Percentiles rank a stretch among this genome's conserved stretches.
phyloP scores from a whole-genome alignment of 2,329 filamentous ascomycete species.

The Exophiala aquamarina region DNA sequence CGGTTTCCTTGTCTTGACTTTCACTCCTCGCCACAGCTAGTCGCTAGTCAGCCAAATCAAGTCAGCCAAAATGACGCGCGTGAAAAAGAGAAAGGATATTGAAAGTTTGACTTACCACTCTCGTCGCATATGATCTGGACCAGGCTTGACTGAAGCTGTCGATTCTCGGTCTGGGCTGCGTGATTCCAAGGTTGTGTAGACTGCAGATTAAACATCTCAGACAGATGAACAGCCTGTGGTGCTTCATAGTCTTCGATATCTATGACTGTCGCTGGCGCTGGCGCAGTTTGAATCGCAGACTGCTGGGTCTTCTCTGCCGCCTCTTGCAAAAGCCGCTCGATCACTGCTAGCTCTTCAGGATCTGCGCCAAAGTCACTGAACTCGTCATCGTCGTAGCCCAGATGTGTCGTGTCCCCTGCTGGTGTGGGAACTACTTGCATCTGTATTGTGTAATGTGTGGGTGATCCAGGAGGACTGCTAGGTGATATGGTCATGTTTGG shows the following conservation, averaged over 20 bases:
- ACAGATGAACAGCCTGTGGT: constrained; percentile 37
- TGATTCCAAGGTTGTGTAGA: constrained; percentile 28
- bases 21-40: constrained; percentile 21
- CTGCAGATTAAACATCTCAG: constrained; percentile 43
- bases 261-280: constrained; percentile 29
- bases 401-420: not conserved
- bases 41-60: constrained; percentile 30
- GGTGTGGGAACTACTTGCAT: constrained; percentile 9
- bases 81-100: not conserved
- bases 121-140: constrained; percentile 22
- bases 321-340: constrained; percentile 53
- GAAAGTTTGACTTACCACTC: constrained; percentile 19
- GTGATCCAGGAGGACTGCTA: not conserved
- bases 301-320: constrained; percentile 35
- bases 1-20: constrained; percentile 5
- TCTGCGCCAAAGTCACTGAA: constrained; percentile 64
- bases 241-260: constrained; percentile 48
- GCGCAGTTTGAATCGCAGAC: constrained; percentile 7
- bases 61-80: constrained; percentile 41
- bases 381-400: constrained; percentile 45
- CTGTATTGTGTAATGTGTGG: constrained; percentile 2
- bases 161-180: not conserved
- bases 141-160: not conserved
- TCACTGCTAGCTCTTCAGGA: constrained; percentile 50
- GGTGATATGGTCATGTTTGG: constrained; percentile 14